Conservation (phyloP, 2,329 filamentous ascomycete genomes). For the Cercospora sp. region DNA sequence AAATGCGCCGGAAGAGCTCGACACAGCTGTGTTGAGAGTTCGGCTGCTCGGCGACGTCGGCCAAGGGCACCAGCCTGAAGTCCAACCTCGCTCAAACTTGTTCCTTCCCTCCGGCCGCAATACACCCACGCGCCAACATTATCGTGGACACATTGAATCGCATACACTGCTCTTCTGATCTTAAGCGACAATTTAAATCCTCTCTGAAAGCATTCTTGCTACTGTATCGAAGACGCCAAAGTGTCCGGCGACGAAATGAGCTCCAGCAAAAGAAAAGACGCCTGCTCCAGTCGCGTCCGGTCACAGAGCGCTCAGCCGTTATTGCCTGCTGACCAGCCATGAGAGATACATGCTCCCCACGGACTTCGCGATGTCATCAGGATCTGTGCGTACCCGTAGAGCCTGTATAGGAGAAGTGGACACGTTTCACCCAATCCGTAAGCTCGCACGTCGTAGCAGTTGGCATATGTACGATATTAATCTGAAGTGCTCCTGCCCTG, state of each 20-base stretch:
- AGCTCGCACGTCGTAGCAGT: not conserved
- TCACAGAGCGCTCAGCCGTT: not conserved
- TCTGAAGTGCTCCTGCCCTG: too few species aligned
- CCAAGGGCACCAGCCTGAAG: not conserved
- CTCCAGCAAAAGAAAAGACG: not conserved
- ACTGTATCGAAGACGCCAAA: not conserved
- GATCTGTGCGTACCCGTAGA: not conserved
- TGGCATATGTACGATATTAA: too few species aligned
- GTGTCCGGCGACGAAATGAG: not conserved
- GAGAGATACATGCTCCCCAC: not conserved
- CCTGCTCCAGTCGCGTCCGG: not conserved
- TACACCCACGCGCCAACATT: not conserved
- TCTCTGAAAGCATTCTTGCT: not conserved
- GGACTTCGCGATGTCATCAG: not conserved
- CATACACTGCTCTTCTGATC: not conserved
- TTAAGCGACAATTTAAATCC: not conserved
- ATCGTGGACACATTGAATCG: not conserved
- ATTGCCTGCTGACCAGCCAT: not conserved
- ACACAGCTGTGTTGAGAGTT: slow-evolving; percentile 6
- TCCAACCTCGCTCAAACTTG: slow-evolving; percentile 1
- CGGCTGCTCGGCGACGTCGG: slow-evolving; percentile 8
- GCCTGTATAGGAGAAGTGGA: not conserved
- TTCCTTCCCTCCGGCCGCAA: slow-evolving; percentile 1
- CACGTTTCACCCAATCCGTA: not conserved
- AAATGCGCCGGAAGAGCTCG: slow-evolving; percentile 3